These are phyloP conservation scores for Exophiala alcalophila DNA, from an alignment of 2,329 filamentous ascomycete genomes.

Conservation along the genomic window DNA sequence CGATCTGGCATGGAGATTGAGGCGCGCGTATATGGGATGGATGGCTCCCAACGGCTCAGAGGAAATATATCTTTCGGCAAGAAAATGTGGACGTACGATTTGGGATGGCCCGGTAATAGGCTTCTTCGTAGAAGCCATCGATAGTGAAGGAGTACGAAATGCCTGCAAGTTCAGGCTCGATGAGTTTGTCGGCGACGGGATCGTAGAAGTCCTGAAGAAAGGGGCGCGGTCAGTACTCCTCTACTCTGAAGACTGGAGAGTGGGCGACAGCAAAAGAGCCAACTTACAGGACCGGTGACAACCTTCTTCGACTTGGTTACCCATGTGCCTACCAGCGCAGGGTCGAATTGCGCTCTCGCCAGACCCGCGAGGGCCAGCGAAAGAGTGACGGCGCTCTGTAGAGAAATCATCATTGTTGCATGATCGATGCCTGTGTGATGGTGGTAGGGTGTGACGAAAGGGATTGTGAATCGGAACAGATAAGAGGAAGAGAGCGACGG, in stretches of 20 bases:
- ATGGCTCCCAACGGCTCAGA: not conserved
- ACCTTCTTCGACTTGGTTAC: constrained; percentile 67
- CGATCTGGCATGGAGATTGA: not conserved
- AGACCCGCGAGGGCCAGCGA: constrained; percentile 17
- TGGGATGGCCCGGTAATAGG: constrained; percentile 65
- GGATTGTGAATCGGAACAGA: not conserved
- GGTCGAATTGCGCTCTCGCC: constrained; percentile 22
- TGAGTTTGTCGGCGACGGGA: constrained; percentile 61
- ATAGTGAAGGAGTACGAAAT: constrained; percentile 72
- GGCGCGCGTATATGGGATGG: not conserved
- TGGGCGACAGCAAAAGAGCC: not conserved
- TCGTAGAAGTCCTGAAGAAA: constrained; percentile 66
- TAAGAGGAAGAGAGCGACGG: constrained; percentile 5
- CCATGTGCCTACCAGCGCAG: constrained; percentile 67
- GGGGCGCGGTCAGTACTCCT: not conserved
- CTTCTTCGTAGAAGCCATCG: constrained; percentile 66
- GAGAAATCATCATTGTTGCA: constrained; percentile 26
- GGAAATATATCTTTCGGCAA: not conserved
- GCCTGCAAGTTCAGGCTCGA: constrained; percentile 64
- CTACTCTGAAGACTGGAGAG: not conserved
- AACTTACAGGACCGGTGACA: constrained; percentile 64
- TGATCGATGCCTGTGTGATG: constrained; percentile 6
- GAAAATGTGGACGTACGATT: constrained; percentile 56
- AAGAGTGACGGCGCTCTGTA: constrained; percentile 18
- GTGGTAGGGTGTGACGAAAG: not conserved